Percentiles rank a stretch among this genome's conserved stretches.
Conservation (phyloP, 441 rosid genomes). For the Adansonia gregorii region DNA sequence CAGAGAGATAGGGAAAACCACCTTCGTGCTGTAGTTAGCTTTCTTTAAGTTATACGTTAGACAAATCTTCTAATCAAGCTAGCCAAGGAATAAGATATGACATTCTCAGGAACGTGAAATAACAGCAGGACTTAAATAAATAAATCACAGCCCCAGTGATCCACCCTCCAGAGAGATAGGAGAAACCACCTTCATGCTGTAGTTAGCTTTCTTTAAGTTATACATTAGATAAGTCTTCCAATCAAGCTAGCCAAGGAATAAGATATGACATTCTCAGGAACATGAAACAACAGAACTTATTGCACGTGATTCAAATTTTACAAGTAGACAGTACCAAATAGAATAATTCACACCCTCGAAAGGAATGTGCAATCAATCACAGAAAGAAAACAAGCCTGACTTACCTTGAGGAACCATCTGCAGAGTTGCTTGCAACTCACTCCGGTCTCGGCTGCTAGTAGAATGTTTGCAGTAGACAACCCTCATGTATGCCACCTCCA, state of each 20-base stretch:
- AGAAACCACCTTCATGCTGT: slow-evolving; percentile 3
- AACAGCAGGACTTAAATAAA: background rate
- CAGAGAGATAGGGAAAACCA: slow-evolving; percentile 2
- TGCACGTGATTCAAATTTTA: background rate
- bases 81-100: slow-evolving; percentile 6
- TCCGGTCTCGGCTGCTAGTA: slow-evolving; percentile 51
- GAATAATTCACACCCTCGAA: slow-evolving; percentile 13
- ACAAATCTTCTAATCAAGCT: background rate
- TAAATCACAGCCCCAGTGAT: background rate
- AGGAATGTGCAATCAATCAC: slow-evolving; percentile 12
- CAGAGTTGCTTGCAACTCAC: slow-evolving; percentile 59
- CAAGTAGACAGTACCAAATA: background rate
- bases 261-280: slow-evolving; percentile 1
- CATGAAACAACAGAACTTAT: slow-evolving; percentile 1
- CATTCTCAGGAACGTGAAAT: background rate
- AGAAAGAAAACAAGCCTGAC: slow-evolving; percentile 22
- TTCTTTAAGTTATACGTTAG: slow-evolving; percentile 7
- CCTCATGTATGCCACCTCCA: slow-evolving; percentile 84
- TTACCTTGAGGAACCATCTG: slow-evolving; percentile 67
- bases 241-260: slow-evolving; percentile 6
- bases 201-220: slow-evolving; percentile 10
- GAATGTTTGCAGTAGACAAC: slow-evolving; percentile 52
- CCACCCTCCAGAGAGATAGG: slow-evolving; percentile 5
- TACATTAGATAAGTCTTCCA: background rate
- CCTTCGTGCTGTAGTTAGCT: slow-evolving; percentile 9